Conservation (phyloP, 2,329 filamentous ascomycete genomes). For the Trichoderma asperellum region DNA sequence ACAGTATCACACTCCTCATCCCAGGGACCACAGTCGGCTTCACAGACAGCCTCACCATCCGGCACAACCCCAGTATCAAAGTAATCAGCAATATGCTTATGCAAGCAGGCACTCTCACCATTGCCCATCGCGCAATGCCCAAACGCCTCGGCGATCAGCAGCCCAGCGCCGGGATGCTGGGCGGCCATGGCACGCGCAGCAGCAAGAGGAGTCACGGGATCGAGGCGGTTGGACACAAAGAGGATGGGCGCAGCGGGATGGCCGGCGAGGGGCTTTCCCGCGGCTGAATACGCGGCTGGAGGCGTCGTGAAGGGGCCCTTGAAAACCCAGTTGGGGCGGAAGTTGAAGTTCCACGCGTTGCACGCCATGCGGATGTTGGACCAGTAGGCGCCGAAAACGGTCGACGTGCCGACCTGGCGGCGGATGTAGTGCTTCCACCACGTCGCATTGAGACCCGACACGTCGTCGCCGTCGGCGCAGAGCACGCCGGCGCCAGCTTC, state of each 20-base stretch:
- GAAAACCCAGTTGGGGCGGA: slow-evolving; percentile 47
- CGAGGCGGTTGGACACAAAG: slow-evolving; percentile 48
- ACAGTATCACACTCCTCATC: background rate
- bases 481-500: background rate
- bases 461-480: background rate
- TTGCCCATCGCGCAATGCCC: slow-evolving; percentile 35
- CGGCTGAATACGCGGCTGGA: slow-evolving; percentile 30
- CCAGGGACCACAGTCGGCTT: slow-evolving; percentile 31
- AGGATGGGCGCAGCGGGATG: slow-evolving; percentile 48
- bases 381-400: slow-evolving; percentile 42
- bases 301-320: slow-evolving; percentile 41
- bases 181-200: slow-evolving; percentile 37
- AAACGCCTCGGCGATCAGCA: slow-evolving; percentile 14
- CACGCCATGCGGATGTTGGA: slow-evolving; percentile 45
- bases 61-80: slow-evolving; percentile 63
- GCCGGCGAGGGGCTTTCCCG: slow-evolving; percentile 30
- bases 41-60: slow-evolving; percentile 22
- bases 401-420: slow-evolving; percentile 36
- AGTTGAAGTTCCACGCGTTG: slow-evolving; percentile 41
- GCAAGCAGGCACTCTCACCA: slow-evolving; percentile 57
- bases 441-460: background rate
- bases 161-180: slow-evolving; percentile 35
- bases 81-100: slow-evolving; percentile 99
- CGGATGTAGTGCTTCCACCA: slow-evolving; percentile 35
- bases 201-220: slow-evolving; percentile 51